Evolutionary conservation across 192 early-diverging fungal species (phyloP), one percentile per base, ranked within the genome.

Genomic region (Coemansia sp.): DNA sequence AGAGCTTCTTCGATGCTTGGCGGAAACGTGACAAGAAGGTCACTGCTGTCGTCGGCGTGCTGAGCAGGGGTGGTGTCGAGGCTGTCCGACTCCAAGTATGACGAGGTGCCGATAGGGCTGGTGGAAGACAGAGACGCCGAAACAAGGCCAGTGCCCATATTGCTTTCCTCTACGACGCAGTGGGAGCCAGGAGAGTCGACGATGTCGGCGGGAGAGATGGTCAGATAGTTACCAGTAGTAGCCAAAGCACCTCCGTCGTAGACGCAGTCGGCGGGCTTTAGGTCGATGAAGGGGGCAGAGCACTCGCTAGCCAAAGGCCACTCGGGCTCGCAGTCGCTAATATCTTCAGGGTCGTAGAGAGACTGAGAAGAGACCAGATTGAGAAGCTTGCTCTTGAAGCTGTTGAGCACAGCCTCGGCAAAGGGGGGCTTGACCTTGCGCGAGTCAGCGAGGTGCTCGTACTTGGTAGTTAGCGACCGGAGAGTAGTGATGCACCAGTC

Each of bases 311-410:
- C 72, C 55, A 78, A 49, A 2, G 69, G 69, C 76, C 75, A 78
- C 61, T 78, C 80, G 45, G 66, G 16, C 56, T 77, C 80, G 29
- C 61, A 66, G 30, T 83, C 80, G 72, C 75, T 78, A 53, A 35
- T 74, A 22, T 74, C 67, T 4, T 68, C 69, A 5, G 76, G 67
- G 53, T 77, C 80, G 69, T 77, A 78, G 58, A 73, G 64, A 13
- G 74, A 34, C 41, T 74, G 75, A 22, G 68, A 45, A 35, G 72
- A 72, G 16, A 78, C 68, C 4, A 72, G 27, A 59, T 77, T 78
- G 63, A 78, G 65, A 22, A 83, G 80, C 67, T 83, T 83, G 62
- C 72, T 71, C 76, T 83, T 83, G 72, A 83, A 83, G 80, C 72
- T 83, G 76, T 83, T 83, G 22, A 83, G 69, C 15, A 83, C 76